Base-by-base conservation (phyloP, 2,329 filamentous ascomycete genomes). In the Colletotrichum sp. region DNA sequence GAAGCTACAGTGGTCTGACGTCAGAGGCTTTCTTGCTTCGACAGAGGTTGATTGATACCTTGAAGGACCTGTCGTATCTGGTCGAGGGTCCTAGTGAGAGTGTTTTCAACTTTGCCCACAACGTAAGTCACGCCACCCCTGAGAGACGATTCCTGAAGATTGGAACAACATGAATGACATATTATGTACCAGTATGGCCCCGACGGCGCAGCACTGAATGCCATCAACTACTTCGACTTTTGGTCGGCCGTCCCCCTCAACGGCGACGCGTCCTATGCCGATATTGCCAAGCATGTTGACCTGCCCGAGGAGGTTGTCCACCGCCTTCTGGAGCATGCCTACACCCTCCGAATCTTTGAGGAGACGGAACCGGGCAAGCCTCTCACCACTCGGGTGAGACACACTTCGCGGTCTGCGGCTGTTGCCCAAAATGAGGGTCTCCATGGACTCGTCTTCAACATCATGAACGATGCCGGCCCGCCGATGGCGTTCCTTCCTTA, bases 151-250 rank as follows among this genome's bases (percentile, higher is more conserved):
- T 22, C 11, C n/a, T 52, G 44, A 0, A 7, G 11, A 0, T 13
- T 5, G 0, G 3, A 25, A 0, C 44, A 52, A 13, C 11, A 22
- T 8, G n/a, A 13, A 2, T 36, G 6, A 36, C 30, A 63, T 16
- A 13, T 3, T 6, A 0, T 0, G 15, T 16, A 0, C 2, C 29
- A 88, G 87, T 83, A 80, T 39, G 84, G 88, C 64, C 87, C 88
- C 3, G 87, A 89, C 76, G 83, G 85, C 5, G 83, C 86, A 8
- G 79, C 82, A 13, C 83, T 90, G 49, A 88, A 89, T 77, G 81
- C 89, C 16, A 81, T 90, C 19, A 90, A 90, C 79, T 83, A 88
- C 77, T 90, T 90, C 79, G 82, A 90, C 78, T 89, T 90, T 78
- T 90, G 88, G 87, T 82, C 84, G 13, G 86, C 87, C 7, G 88